Percentiles rank a stretch among this genome's conserved stretches.
These are phyloP conservation scores for Aspergillus sp. DNA, from an alignment of 2,329 filamentous ascomycete species.

Conservation along the genomic window DNA sequence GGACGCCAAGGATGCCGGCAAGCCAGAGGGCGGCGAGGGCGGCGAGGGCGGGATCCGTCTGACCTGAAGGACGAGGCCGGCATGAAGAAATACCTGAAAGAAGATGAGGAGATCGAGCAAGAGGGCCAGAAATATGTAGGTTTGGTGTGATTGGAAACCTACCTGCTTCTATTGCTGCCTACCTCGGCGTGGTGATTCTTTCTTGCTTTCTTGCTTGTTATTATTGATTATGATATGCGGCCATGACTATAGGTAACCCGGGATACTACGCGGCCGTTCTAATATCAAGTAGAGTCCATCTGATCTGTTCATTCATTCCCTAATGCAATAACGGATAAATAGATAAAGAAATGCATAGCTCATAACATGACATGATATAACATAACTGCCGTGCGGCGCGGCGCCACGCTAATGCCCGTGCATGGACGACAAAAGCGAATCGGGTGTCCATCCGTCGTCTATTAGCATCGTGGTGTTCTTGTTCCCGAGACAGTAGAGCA, in stretches of 20 bases:
- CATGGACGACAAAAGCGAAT: slow-evolving; percentile 19
- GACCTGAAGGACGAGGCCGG: background rate
- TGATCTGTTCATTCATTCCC: too few species aligned
- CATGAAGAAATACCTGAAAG: background rate
- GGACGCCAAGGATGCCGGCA: background rate
- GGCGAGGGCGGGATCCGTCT: background rate
- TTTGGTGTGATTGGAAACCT: background rate
- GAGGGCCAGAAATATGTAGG: background rate
- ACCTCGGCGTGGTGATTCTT: too few species aligned
- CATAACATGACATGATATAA: too few species aligned
- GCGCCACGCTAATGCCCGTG: slow-evolving; percentile 8
- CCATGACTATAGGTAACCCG: too few species aligned
- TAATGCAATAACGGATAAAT: too few species aligned
- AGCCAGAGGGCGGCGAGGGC: background rate
- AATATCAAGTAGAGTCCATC: too few species aligned
- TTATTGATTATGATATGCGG: too few species aligned
- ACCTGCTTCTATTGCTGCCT: too few species aligned
- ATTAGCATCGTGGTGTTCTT: slow-evolving; percentile 1
- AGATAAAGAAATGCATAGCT: too few species aligned
- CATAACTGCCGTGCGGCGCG: too few species aligned
- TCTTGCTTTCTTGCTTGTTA: too few species aligned
- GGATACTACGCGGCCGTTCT: too few species aligned
- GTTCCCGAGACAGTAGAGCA: slow-evolving; percentile 11
- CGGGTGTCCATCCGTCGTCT: slow-evolving; percentile 17
- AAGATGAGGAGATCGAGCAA: background rate